Evolutionary conservation across 306 rosid species (phyloP), one percentile per base, ranked within the genome.

Genomic region (Vachellia pachyceras): DNA sequence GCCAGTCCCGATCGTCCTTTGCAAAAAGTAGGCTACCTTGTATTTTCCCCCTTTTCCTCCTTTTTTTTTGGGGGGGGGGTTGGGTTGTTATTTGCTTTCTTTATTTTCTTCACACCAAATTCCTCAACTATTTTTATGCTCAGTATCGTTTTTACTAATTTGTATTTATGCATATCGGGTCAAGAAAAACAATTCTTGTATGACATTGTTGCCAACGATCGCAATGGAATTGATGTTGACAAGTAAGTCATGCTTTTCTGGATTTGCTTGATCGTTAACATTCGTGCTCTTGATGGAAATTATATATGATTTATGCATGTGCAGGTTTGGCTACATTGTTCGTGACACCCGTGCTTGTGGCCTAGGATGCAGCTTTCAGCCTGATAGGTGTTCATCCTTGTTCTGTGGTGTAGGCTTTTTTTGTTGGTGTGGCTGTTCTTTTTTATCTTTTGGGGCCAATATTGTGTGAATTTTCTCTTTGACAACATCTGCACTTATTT

Each of bases 191-290:
- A 61, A 60, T 92, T 94, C 88, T 84, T 94, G 81, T 94, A 89
- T 87, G 97, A 94, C 69, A 92, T 94, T 76, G 98, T 94, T 83
- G 98, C 98, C 86, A 94, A 94, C 84, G 97, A 97, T 65, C 93
- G 97, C 79, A 94, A 88, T 86, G 98, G 97, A 84, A 86, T 94
- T 70, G 98, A 94, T 88, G 97, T 94, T 75, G 98, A 94, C 88
- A 94, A 94, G 98, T 94, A 82, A 83, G 89, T 45, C 46, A 10
- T 49, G 50, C 57, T 80, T 72, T 42, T 69, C 65, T 80, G n/a
- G 36, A 80, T 22, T 73, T 69, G 15, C 80, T 71, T 13, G 52
- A 23, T 60, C 72, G 12, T 54, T n/a, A 69, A 55, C 73, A 17
- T 29, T 23, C 76, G n/a, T 61, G 70, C 50, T 33, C 65, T 68